Base-by-base conservation (phyloP, 208 protist species). In the Leishmania tropica region DNA sequence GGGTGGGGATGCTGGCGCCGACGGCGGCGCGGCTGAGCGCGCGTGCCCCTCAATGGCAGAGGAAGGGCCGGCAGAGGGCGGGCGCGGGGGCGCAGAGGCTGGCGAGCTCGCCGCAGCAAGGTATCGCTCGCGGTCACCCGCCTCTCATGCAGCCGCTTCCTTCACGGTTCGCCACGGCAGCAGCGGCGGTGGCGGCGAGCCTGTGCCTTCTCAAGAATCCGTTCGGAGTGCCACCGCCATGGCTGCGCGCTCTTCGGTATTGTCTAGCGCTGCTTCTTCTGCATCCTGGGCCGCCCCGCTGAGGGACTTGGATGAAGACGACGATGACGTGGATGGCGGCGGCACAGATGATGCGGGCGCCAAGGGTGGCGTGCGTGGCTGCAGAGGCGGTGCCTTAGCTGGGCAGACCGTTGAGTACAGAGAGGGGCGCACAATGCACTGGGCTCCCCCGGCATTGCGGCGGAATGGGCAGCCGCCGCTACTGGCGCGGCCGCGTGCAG, bases 241-340 rank as follows among this genome's bases (percentile, higher is more conserved):
- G 17, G 73, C 53, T n/a, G 72, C 45, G 45, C 28, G 4, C 24
- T 31, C 72, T 45, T 40, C 72, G 13, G 28, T 28, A 13, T n/a
- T 24, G 28, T 58, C 72, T 17, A 51, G 24, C 72, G 47, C 48
- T 24, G 19, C 67, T 6, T 65, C 74, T 40, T 73, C 47, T 11
- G 73, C 67, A 28, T 28, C 54, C 24, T 78, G 51, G 35, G 68
- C 54, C 21, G 48, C 60, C 10, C 73, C 54, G 54, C 15, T 79
- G 40, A 31, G 2, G 8, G 65, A 77, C 56, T 54, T 81, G 45
- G 68, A 78, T 21, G 70, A 65, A 31, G 85, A 84, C 15, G 47
- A 65, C 10, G 81, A 78, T 4, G 62, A 70, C 19, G 79, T 73
- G 24, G 64, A 53, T 15, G 68, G 45, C 7, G 60, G 40, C 21